Percentiles rank a stretch among this genome's conserved stretches.
phyloP scores from a whole-genome alignment of 192 early-diverging fungal species.

The Radiomyces spectabilis region DNA sequence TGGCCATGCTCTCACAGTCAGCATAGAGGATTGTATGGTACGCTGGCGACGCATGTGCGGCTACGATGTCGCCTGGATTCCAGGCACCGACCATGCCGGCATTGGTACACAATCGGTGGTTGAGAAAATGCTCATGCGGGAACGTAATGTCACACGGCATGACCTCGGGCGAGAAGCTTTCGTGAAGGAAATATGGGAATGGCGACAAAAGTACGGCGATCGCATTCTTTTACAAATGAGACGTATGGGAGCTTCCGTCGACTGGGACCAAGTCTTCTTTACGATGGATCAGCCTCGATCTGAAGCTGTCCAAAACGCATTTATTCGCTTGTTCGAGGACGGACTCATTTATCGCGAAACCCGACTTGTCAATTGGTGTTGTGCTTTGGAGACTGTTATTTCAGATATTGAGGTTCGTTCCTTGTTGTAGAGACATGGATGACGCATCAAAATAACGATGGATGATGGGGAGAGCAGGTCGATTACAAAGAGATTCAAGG shows the following conservation, averaged over 20 bases:
- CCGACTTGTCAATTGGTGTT: conserved; percentile 94
- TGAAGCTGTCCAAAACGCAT: conserved; percentile 81
- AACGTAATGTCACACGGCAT: conserved; percentile 58
- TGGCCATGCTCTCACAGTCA: conserved; percentile 86
- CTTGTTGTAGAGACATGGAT: background rate
- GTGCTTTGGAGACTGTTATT: conserved; percentile 85
- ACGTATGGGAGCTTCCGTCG: conserved; percentile 77
- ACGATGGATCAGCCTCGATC: conserved; percentile 80
- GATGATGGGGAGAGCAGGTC: conserved; percentile 35
- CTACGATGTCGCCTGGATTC: conserved; percentile 83
- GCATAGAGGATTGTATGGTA: conserved; percentile 74
- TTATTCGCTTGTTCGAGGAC: conserved; percentile 80
- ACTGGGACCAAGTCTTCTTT: conserved; percentile 83
- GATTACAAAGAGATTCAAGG: conserved; percentile 78
- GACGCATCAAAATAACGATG: background rate
- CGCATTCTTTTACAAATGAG: conserved; percentile 78
- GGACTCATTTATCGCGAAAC: conserved; percentile 90
- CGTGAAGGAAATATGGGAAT: conserved; percentile 78
- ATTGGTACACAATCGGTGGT: conserved; percentile 96
- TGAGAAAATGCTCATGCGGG: conserved; percentile 79
- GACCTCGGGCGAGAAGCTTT: conserved; percentile 84
- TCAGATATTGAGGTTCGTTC: conserved; percentile 84
- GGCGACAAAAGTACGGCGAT: conserved; percentile 73
- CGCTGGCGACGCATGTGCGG: conserved; percentile 88
- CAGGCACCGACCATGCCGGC: conserved; percentile 97